phyloP scores from a whole-genome alignment of 352 stramenopile genomes.

The Phytophthora citrophthora region DNA sequence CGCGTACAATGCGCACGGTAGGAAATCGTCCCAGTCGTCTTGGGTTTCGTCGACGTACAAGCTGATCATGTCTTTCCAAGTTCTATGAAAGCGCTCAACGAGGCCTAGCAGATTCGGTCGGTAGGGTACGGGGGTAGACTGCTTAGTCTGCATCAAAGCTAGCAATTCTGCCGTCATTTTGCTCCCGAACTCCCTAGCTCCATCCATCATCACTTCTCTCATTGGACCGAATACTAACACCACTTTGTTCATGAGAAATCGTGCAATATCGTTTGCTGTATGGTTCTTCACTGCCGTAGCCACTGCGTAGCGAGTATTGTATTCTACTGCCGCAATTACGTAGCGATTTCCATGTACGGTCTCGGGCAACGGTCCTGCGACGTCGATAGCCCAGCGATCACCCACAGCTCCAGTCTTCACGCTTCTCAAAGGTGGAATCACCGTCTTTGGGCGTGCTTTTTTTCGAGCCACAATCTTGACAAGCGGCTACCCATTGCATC shows the following conservation, averaged over 20 bases:
- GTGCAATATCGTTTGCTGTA: no score
- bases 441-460: slow-evolving; percentile 1
- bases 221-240: no score
- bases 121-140: slow-evolving; percentile 22
- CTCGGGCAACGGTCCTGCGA: no score
- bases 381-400: slow-evolving; percentile 13
- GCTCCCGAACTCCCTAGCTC: background rate
- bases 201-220: background rate
- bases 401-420: background rate
- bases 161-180: slow-evolving; percentile 2
- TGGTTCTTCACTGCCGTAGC: no score
- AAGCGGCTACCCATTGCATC: background rate
- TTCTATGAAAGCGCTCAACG: slow-evolving; percentile 23
- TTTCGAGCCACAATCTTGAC: slow-evolving; percentile 2
- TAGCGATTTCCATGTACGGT: slow-evolving; percentile 4
- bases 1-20: slow-evolving; percentile 2
- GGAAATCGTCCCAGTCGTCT: slow-evolving; percentile 26
- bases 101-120: slow-evolving; percentile 23
- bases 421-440: slow-evolving; percentile 5
- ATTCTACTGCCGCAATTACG: slow-evolving; percentile 16
- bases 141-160: slow-evolving; percentile 21
- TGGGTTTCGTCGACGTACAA: slow-evolving; percentile 15
- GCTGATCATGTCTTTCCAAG: slow-evolving; percentile 27
- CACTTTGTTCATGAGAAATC: no score
- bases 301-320: slow-evolving; percentile 2